Evolutionary conservation across 805 yeast species (phyloP).

Genomic region (Metschnikowia drakensbergensis): DNA sequence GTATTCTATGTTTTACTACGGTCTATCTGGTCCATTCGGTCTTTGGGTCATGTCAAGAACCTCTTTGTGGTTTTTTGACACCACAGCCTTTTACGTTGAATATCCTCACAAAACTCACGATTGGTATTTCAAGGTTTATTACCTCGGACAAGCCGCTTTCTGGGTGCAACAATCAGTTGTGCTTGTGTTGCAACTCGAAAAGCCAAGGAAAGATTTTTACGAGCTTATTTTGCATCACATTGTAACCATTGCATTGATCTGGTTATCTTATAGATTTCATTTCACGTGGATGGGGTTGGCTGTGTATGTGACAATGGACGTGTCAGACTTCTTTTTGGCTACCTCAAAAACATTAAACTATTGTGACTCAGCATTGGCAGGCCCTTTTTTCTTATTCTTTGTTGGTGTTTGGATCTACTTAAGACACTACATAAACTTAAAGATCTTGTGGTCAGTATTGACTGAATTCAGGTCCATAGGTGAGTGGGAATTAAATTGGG

Average conservation of each 20-base stretch:
- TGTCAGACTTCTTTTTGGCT: slow-evolving; percentile 86
- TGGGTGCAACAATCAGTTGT: slow-evolving; percentile 96
- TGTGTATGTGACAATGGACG: slow-evolving; percentile 92
- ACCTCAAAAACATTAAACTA: slow-evolving; percentile 84
- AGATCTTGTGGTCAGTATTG: slow-evolving; percentile 75
- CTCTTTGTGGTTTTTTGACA: slow-evolving; percentile 88
- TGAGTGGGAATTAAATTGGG: slow-evolving; percentile 74
- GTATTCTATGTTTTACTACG: slow-evolving; percentile 77
- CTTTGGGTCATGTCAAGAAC: slow-evolving; percentile 76
- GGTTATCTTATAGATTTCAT: slow-evolving; percentile 87
- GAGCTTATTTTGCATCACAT: slow-evolving; percentile 93
- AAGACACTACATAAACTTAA: slow-evolving; percentile 81
- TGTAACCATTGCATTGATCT: slow-evolving; percentile 82
- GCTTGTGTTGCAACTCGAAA: slow-evolving; percentile 78
- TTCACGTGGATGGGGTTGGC: slow-evolving; percentile 94
- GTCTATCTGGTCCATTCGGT: slow-evolving; percentile 80
- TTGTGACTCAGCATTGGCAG: slow-evolving; percentile 60
- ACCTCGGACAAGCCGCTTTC: slow-evolving; percentile 89
- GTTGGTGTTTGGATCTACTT: slow-evolving; percentile 76
- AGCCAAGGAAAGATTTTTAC: slow-evolving; percentile 89
- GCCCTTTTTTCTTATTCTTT: slow-evolving; percentile 66
- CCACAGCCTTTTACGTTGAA: slow-evolving; percentile 69
- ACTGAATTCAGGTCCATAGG: slow-evolving; percentile 89
- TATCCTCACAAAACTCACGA: slow-evolving; percentile 83
- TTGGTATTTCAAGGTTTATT: slow-evolving; percentile 69